Base-by-base conservation (phyloP, 1,139 yeast species). In the Debaryomyces udenii region DNA sequence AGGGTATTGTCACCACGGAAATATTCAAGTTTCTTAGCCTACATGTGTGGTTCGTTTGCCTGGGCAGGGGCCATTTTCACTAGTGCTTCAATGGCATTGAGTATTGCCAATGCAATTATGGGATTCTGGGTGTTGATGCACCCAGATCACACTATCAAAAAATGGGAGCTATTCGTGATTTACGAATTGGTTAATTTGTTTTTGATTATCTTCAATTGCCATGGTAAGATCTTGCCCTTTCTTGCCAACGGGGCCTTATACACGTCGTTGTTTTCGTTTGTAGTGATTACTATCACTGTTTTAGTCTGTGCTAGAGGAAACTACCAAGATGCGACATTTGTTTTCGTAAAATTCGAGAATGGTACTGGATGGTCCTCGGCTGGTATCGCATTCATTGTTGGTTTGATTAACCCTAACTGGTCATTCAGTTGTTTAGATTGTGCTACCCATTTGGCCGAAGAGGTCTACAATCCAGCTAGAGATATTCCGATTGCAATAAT, bases 21-120 rank as follows among this genome's bases (percentile, higher is more conserved):
- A 49, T 66, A 68, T 42, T 73, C 78, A 14, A 64, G 74, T 35
- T 75, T 74, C 38, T 62, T 65, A 53, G 76, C 82, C 9, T 79
- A 75, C 52, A 48, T 76, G 50, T 77, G 81, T 53, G 84, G 83
- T 15, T 70, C 78, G 5, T 65, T 78, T 44, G 80, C 81, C 2
- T 77, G 80, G 78, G 78, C 78, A 26, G 84, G 84, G 6, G 59
- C 83, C 3, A 65, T 79, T 15, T 79, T 79, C 56, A 77, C 83
- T 9, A 66, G 76, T 43, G 79, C 83, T 11, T 77, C 83, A 3
- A 76, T 77, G 53, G 73, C 79, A 14, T 59, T 78, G 34, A 66
- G 80, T 9, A 66, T 78, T 40, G 79, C 81, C 17, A 62, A 66
- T 32, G 69, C 71, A 40, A 52, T 76, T 26, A 68, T 77, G 52